phyloP scores from a whole-genome alignment of 2,329 filamentous ascomycete species.

The Neofusicoccum umdonicola region DNA sequence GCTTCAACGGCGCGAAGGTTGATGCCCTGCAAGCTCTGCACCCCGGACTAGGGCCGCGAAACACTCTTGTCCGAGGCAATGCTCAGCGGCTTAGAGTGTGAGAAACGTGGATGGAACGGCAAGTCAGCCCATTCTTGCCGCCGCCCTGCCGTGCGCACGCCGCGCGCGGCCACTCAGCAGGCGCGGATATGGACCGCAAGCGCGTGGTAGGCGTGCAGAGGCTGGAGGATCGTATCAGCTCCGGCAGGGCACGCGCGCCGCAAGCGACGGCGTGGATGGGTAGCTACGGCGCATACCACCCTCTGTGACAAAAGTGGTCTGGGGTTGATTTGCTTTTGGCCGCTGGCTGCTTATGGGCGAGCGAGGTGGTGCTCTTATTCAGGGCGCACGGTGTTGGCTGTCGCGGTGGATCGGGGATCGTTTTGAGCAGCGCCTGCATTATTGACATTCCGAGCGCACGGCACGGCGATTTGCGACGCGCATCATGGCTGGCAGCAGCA shows the following conservation, averaged over 20 bases:
- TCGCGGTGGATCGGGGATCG: neutral
- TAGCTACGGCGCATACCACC: conserved; percentile 6
- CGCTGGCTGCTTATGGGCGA: neutral
- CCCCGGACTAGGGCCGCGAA: conserved; percentile 4
- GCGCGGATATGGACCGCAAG: conserved; percentile 5
- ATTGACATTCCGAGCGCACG: conserved; percentile 15
- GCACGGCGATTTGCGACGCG: conserved; percentile 1
- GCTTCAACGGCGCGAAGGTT: neutral
- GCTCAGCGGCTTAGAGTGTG: neutral
- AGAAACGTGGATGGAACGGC: conserved; percentile 2
- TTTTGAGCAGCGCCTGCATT: conserved; percentile 15
- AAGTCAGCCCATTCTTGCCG: conserved; percentile 5
- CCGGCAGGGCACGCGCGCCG: neutral
- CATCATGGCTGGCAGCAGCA: conserved; percentile 13
- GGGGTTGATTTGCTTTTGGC: conserved; percentile 16
- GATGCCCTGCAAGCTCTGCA: conserved; percentile 6
- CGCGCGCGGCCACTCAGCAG: conserved; percentile 7
- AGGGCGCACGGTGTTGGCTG: conserved; percentile 7
- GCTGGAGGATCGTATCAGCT: conserved; percentile 6
- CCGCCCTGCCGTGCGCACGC: neutral
- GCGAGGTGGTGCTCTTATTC: conserved; percentile 1
- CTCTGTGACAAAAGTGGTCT: conserved; percentile 10
- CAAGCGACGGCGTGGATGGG: conserved; percentile 6
- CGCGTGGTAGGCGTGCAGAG: neutral
- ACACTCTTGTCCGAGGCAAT: conserved; percentile 4